Percentiles rank a stretch among this genome's conserved stretches.
These are phyloP conservation scores for Handroanthus guayacan DNA, from an alignment of 257 asterid genomes.

Conservation along the genomic window DNA sequence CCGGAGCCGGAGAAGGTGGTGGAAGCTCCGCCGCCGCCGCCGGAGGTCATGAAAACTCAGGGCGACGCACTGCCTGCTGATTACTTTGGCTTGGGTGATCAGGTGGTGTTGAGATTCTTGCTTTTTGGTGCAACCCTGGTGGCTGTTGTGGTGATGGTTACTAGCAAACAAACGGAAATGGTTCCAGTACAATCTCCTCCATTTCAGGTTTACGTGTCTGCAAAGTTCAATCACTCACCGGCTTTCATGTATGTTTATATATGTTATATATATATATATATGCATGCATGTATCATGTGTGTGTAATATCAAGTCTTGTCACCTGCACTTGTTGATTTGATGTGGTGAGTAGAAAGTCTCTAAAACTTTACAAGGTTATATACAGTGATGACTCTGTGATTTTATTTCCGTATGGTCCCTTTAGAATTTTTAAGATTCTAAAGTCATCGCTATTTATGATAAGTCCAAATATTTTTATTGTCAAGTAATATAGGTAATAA, in stretches of 20 bases:
- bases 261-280: not conserved
- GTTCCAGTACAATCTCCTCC: slow-evolving; percentile 42
- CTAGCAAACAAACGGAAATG: slow-evolving; percentile 55
- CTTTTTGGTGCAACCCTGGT: slow-evolving; percentile 64
- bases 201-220: slow-evolving; percentile 30
- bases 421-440: no score
- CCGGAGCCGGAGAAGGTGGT: slow-evolving; percentile 29
- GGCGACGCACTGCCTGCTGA: slow-evolving; percentile 1
- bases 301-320: not conserved
- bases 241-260: slow-evolving; percentile 64
- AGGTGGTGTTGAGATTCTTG: slow-evolving; percentile 65
- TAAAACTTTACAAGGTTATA: no score
- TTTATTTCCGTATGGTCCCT: no score
- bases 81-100: slow-evolving; percentile 44
- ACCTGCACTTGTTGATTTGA: no score
- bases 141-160: slow-evolving; percentile 65
- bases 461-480: no score
- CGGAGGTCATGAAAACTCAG: slow-evolving; percentile 32
- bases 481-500: no score
- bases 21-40: slow-evolving; percentile 34
- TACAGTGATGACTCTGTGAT: no score
- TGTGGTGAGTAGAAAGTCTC: no score
- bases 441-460: no score
- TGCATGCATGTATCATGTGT: not conserved
- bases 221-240: slow-evolving; percentile 67